These are phyloP conservation scores for Mallotus repandus DNA, from an alignment of 441 rosid genomes.

Conservation along the genomic window DNA sequence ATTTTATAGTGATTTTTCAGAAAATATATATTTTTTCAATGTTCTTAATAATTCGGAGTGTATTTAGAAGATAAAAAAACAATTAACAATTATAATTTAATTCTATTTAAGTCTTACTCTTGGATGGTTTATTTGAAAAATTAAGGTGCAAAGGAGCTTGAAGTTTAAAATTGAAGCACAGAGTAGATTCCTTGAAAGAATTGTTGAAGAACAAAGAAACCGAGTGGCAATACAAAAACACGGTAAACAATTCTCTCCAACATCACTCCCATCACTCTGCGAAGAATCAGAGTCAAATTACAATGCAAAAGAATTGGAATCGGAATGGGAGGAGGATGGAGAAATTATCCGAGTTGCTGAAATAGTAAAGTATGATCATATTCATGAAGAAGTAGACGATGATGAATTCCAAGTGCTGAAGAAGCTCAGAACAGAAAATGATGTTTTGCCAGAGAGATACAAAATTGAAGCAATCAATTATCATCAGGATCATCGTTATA, in stretches of 20 bases:
- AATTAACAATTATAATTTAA: too few relatives aligned
- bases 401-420: constrained; percentile 33
- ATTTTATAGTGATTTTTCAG: too few relatives aligned
- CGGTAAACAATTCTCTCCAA: constrained; percentile 28
- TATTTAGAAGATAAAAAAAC: too few relatives aligned
- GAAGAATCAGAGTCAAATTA: constrained; percentile 47
- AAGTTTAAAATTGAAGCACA: constrained; percentile 56
- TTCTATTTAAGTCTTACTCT: background rate
- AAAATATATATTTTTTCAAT: too few relatives aligned
- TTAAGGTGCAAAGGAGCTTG: constrained; percentile 47
- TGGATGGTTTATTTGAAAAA: background rate
- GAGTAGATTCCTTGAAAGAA: constrained; percentile 43
- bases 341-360: constrained; percentile 9
- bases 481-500: constrained; percentile 1
- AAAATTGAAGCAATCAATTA: constrained; percentile 14
- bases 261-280: constrained; percentile 46
- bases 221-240: constrained; percentile 24
- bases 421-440: constrained; percentile 28
- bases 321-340: constrained; percentile 36
- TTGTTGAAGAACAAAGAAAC: constrained; percentile 32
- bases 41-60: too few relatives aligned
- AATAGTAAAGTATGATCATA: constrained; percentile 19
- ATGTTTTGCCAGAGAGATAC: constrained; percentile 19
- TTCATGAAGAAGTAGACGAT: constrained; percentile 12
- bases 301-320: constrained; percentile 32